Base-by-base conservation (phyloP, 129 eudicot species). In the Escallonia rubra region DNA sequence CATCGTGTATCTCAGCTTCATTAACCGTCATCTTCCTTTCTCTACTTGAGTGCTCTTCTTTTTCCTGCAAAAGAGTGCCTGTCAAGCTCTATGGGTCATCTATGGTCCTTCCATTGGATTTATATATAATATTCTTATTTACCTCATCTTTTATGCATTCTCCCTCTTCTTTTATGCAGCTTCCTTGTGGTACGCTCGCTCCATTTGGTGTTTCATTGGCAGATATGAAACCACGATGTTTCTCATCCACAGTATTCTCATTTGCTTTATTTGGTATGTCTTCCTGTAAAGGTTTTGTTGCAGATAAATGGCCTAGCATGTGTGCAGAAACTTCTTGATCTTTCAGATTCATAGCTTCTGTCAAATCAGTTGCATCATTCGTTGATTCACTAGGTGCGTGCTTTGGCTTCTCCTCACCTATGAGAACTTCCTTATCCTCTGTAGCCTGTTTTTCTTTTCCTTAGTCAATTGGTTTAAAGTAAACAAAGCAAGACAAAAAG, bases 51-150 rank as follows among this genome's bases (percentile, higher is more conserved):
- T 54, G 61, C 39, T 54, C 66, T 38, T 64, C 15, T 4, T 64
- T 50, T 64, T 75, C 79, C 88, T 83, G 81, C 66, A 69, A 61
- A 68, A 54, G n/a, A 64, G 58, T 55, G 57, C 60, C 43, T 10
- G 54, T 55, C 16, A 11, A 50, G 39, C 63, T 67, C 12, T 40
- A 13, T 59, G 15, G 63, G 63, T 69, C 58, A 41, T 38, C 59
- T 50, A 65, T 45, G 77, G 69, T 4, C 43, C 14, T 16, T 51
- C 42, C 13, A 50, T 75, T 56, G 53, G 38, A 7, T 42, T 49
- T 64, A 42, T 66, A 8, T 46, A 65, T 55, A n/a, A 13, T 43
- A 2, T 60, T 52, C 65, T 59, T 58, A 41, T 63, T 12, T 72
- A 74, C 74, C 67, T 74, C 75, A 3, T 66, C 43, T 5, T 73